Evolutionary conservation across 208 protist genomes (phyloP).

Genomic region (Wallacemonas sp.): DNA sequence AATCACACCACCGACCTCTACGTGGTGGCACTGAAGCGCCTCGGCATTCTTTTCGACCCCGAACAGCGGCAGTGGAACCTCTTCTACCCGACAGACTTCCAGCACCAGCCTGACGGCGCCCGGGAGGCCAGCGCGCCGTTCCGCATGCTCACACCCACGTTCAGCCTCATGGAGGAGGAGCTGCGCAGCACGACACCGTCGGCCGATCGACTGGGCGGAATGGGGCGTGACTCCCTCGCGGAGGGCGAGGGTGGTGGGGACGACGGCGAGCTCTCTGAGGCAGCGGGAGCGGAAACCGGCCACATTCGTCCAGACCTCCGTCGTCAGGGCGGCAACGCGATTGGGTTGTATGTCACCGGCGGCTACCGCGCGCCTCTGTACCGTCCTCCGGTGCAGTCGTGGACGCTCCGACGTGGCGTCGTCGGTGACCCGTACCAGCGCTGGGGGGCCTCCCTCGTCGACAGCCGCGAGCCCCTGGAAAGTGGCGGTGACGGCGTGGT

Average conservation of each 20-base stretch:
- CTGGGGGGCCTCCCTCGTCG: constrained; percentile 37
- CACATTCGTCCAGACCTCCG: constrained; percentile 36
- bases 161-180: constrained; percentile 75
- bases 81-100: constrained; percentile 44
- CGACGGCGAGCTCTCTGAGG: constrained; percentile 11
- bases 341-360: constrained; percentile 43
- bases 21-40: constrained; percentile 75
- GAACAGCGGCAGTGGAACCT: constrained; percentile 80
- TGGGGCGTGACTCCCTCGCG: neutral
- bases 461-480: constrained; percentile 21
- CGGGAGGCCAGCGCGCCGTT: constrained; percentile 38
- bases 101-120: neutral
- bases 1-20: constrained; percentile 89
- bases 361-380: constrained; percentile 46
- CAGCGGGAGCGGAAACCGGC: neutral
- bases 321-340: constrained; percentile 40
- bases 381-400: constrained; percentile 14
- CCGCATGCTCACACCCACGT: constrained; percentile 59
- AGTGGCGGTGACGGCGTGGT: too few species aligned
- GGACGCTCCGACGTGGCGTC: constrained; percentile 29
- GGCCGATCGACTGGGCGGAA: constrained; percentile 25
- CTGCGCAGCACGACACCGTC: constrained; percentile 43
- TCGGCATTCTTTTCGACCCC: constrained; percentile 78
- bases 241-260: constrained; percentile 22
- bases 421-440: constrained; percentile 51